Base-by-base conservation (phyloP, 1,284 basidiomycete species). In the Ceraceosorus guamensis region DNA sequence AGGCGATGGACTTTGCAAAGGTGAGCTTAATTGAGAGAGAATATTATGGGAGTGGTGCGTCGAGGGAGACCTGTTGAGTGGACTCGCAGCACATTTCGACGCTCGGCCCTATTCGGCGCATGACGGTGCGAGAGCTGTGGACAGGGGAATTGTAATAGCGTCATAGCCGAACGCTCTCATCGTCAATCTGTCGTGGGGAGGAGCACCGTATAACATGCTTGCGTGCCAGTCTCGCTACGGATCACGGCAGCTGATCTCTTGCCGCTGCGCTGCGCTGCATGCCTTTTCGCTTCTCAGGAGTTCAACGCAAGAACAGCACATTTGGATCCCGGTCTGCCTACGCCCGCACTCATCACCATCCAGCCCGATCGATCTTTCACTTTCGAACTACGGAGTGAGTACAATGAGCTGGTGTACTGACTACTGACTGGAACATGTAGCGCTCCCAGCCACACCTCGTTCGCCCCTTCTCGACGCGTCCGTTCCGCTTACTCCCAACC, bases 1-100 rank as follows among this genome's bases (percentile, higher is more conserved):
- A 97, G 80, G 93, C 92, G 16, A 98, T 98, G 86, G 95, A 99
- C 80, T 99, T 98, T 77, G 95, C 91, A 81, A 98, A 97, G 77
- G 91, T 93, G 30, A 39, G 33, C 50, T 7, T 34, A 24, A 34
- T 31, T 57, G 32, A 4, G n/a, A n/a, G n/a, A n/a, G n/a, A n/a
- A n/a, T n/a, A n/a, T n/a, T n/a, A n/a, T n/a, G n/a, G n/a, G n/a
- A 30, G 5, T 31, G 18, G 7, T 32, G 30, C 18, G 37, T 37
- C 6, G 18, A 16, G 10, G n/a, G 13, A 32, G 32, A 34, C 37
- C n/a, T n/a, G 37, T n/a, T 41, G 37, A 41, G 37, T 8, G 37
- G 37, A n/a, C 37, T 41, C 8, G 8, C 8, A n/a, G 8, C 8
- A 41, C 37, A 41, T 41, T 8, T n/a, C n/a, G 8, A 41, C 37